phyloP scores from a whole-genome alignment of 495 filamentous ascomycete genomes.

The Aspergillus wentii region DNA sequence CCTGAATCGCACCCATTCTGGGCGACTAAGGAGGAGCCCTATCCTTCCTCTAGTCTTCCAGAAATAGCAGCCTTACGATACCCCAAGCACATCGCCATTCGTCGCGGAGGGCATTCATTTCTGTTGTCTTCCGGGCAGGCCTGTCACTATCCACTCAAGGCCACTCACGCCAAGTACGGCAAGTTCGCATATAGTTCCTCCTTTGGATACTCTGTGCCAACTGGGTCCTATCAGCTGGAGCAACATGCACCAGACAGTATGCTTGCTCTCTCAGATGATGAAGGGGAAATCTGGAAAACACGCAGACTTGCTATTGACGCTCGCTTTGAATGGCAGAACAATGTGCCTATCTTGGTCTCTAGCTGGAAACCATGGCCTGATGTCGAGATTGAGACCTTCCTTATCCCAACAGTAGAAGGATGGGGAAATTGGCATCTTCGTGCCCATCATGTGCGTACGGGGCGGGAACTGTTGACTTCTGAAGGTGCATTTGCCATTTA shows the following conservation, averaged over 20 bases:
- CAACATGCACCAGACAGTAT: slow-evolving; percentile 71
- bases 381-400: slow-evolving; percentile 57
- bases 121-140: slow-evolving; percentile 70
- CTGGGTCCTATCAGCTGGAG: slow-evolving; percentile 68
- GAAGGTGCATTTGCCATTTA: slow-evolving; percentile 70
- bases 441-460: slow-evolving; percentile 53
- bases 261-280: slow-evolving; percentile 72
- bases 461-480: slow-evolving; percentile 57
- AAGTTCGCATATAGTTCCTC: slow-evolving; percentile 70
- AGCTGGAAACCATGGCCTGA: slow-evolving; percentile 64
- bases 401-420: slow-evolving; percentile 51
- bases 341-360: slow-evolving; percentile 54
- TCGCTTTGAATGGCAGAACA: slow-evolving; percentile 45
- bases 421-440: slow-evolving; percentile 66
- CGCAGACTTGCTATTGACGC: slow-evolving; percentile 56
- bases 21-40: slow-evolving; percentile 57
- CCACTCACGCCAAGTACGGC: slow-evolving; percentile 77
- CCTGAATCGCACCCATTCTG: slow-evolving; percentile 70
- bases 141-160: slow-evolving; percentile 74
- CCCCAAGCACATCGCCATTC: slow-evolving; percentile 60
- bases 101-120: slow-evolving; percentile 63
- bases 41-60: slow-evolving; percentile 50
- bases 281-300: slow-evolving; percentile 75
- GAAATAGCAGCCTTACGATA: slow-evolving; percentile 54
- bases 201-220: slow-evolving; percentile 73